Evolutionary conservation across 2,329 filamentous ascomycete species (phyloP), one percentile per base, ranked within the genome.

Genomic region (Cercospora sp.): DNA sequence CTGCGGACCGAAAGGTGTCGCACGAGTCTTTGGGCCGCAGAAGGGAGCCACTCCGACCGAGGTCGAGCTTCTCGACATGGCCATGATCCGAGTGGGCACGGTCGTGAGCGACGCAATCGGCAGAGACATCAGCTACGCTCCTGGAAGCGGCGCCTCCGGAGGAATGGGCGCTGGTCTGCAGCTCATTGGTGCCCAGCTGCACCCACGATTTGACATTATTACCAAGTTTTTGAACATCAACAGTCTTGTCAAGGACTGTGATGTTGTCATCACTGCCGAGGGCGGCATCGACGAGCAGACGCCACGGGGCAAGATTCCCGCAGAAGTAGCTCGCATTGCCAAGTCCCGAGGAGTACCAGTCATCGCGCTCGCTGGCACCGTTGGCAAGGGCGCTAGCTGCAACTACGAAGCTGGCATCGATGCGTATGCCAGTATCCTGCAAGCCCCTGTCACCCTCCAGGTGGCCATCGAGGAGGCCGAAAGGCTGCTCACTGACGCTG

Each of bases 241-340:
- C 48, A 76, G 76, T 2, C 77, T 85, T 3, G 82, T 86, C 63
- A 78, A 81, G 13, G 74, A 81, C 30, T 84, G 82, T 69, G 82
- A 86, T 66, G 78, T 86, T 7, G 82, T 86, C 0, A 78, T 86
- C 69, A 86, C 84, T 0, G 84, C 84, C 1, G 85, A 87, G 71
- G 84, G 85, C 0, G 82, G 83, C 9, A 80, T 86, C 16, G 85
- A 86, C 69, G 79, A 80, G 57, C 84, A 86, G 69, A 85, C 84
- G 0, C 81, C 84, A 0, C 77, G 79, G 53, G 85, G 84, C 2
- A 86, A 86, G 73, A 85, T 86, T 69, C 84, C 85, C 8, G 84
- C 81, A 3, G 84, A 86, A 72, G 80, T 87, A 28, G 84, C 84
- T 9, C 76, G 79, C 63, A 79, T 83, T 9, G 84, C 84, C 3